Evolutionary conservation across 495 filamentous ascomycete genomes (phyloP).

Genomic region (Aspergillus nanangensis): DNA sequence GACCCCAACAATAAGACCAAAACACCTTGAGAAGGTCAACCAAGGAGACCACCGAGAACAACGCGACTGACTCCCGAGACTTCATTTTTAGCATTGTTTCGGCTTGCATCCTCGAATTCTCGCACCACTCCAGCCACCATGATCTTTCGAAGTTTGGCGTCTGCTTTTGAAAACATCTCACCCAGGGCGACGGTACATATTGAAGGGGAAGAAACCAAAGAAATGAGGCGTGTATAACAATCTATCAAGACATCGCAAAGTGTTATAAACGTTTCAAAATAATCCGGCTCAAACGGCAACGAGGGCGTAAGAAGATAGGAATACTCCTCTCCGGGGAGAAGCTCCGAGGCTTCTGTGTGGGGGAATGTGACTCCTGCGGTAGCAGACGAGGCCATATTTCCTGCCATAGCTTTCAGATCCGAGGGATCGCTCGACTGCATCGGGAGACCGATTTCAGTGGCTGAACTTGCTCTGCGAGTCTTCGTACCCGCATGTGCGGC

Average conservation of each 20-base stretch:
- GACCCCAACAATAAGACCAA: too few relatives aligned
- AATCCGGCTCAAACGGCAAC: slow-evolving; percentile 96
- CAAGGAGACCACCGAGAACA: slow-evolving; percentile 81
- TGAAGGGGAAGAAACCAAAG: slow-evolving; percentile 61
- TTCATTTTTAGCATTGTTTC: slow-evolving; percentile 70
- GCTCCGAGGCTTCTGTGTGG: slow-evolving; percentile 48
- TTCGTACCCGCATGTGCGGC: slow-evolving; percentile 57
- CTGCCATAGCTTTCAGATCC: slow-evolving; percentile 44
- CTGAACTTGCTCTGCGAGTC: slow-evolving; percentile 67
- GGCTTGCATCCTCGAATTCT: slow-evolving; percentile 87
- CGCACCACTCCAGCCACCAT: slow-evolving; percentile 79
- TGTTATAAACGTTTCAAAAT: slow-evolving; percentile 95
- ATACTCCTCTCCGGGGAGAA: slow-evolving; percentile 73
- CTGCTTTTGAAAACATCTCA: slow-evolving; percentile 86
- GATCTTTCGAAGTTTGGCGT: slow-evolving; percentile 77
- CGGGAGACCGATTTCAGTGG: slow-evolving; percentile 58
- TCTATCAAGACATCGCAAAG: slow-evolving; percentile 95
- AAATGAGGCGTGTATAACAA: slow-evolving; percentile 74
- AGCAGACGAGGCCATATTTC: slow-evolving; percentile 34
- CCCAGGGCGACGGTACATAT: slow-evolving; percentile 59
- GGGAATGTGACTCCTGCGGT: slow-evolving; percentile 39
- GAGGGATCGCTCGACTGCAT: slow-evolving; percentile 51
- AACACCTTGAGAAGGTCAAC: too few relatives aligned
- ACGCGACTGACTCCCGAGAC: slow-evolving; percentile 80
- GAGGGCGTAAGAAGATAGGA: slow-evolving; percentile 81